These are phyloP conservation scores for Candida mattraensis DNA, from an alignment of 805 yeast species.

Conservation along the genomic window DNA sequence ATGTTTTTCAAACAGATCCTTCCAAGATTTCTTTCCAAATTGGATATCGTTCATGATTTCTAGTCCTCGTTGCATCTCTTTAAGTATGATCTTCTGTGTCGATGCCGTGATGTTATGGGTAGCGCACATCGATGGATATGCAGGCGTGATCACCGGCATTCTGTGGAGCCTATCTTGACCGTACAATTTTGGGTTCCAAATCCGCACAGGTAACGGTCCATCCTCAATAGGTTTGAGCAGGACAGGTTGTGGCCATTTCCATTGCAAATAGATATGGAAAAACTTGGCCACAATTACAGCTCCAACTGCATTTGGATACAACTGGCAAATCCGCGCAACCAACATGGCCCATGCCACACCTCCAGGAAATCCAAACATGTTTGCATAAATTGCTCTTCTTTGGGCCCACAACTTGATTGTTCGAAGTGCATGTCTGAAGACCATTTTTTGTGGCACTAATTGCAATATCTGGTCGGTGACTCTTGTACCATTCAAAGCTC, in stretches of 20 bases:
- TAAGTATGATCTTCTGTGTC: conserved; percentile 76
- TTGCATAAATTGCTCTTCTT: conserved; percentile 89
- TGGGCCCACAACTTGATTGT: conserved; percentile 97
- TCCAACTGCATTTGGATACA: conserved; percentile 94
- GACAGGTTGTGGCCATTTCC: conserved; percentile 99
- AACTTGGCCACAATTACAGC: conserved; percentile 89
- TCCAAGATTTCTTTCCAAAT: conserved; percentile 67
- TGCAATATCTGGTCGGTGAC: conserved; percentile 93
- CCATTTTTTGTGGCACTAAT: conserved; percentile 89
- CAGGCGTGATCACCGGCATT: conserved; percentile 99
- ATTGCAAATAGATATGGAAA: conserved; percentile 78
- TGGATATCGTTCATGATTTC: conserved; percentile 68
- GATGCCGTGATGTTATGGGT: conserved; percentile 93
- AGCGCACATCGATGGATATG: conserved; percentile 98
- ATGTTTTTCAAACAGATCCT: conserved; percentile 73
- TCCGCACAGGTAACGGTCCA: conserved; percentile 93
- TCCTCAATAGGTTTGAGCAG: conserved; percentile 90
- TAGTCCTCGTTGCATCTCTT: conserved; percentile 78
- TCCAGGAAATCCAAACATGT: conserved; percentile 96
- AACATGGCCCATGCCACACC: conserved; percentile 99
- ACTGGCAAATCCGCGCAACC: conserved; percentile 95
- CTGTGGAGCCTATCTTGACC: conserved; percentile 85
- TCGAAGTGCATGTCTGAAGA: conserved; percentile 87
- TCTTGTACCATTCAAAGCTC: conserved; percentile 93
- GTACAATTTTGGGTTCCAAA: conserved; percentile 94